Base-by-base conservation (phyloP, 2,329 filamentous ascomycete species). In the Blumeriella jaapii region DNA sequence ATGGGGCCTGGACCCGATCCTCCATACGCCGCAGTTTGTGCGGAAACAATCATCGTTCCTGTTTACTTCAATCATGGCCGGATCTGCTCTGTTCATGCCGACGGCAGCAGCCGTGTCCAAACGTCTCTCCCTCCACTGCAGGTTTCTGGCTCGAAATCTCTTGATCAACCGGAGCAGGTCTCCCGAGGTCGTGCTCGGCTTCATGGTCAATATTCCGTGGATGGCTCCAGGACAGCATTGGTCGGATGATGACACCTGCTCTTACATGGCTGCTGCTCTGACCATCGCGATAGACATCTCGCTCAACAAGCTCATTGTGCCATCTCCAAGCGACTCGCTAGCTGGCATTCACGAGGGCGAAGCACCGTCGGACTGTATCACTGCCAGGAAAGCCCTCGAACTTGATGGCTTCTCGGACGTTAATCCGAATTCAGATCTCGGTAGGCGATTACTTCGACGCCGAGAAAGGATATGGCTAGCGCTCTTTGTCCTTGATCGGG, bases 141-240 rank as follows among this genome's bases (percentile, higher is more conserved):
- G 71, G 42, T 62, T 62, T 15, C 64, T 84, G 3, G 78, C 74
- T 0, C 68, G 74, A 16, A 65, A 69, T 17, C 67, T 83, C 27
- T 73, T 78, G 31, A 59, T 65, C 0, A 66, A 69, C 29, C 70
- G 77, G 2, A 69, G 74, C 48, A 69, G 76, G 37, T 84, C 79
- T 0, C 76, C 82, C 5, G 79, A 84, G 52, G 82, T 84, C 37
- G 74, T 84, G 0, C 60, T 84, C 1, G 79, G 75, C 0, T 83
- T 83, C 50, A 78, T 84, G 72, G 68, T 82, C 19, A 82, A 82
- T 41, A 69, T 84, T 5, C 79, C 79, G 0, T 84, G 79, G 79
- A 82, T 83, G 68, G 71, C 72, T 18, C 74, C 75, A 1, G 74
- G 75, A 2, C 61, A 69, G 39, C 74, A 79, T 48, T 77, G 73